Conservation (phyloP, 805 yeast genomes). For the Komagataella pastoris region DNA sequence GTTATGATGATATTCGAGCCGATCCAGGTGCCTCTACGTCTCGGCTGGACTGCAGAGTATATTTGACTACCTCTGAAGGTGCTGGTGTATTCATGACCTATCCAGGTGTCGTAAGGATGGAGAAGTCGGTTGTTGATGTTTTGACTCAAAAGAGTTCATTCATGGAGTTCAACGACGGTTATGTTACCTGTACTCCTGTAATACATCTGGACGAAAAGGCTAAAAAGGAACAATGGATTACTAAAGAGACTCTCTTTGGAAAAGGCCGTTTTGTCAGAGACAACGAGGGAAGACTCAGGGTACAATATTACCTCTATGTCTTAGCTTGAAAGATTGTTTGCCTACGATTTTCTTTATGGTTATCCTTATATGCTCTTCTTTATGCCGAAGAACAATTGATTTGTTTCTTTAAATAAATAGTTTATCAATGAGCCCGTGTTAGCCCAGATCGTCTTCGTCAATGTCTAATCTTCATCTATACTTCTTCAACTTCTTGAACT, state of each 20-base stretch:
- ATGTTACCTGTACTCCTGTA: slow-evolving; percentile 33
- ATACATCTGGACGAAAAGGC: slow-evolving; percentile 27
- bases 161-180: slow-evolving; percentile 30
- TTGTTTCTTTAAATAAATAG: neutral
- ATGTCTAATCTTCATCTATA: neutral
- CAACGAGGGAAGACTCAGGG: slow-evolving; percentile 27
- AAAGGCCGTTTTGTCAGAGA: slow-evolving; percentile 47
- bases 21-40: slow-evolving; percentile 14
- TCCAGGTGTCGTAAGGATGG: slow-evolving; percentile 32
- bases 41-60: slow-evolving; percentile 36
- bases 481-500: neutral
- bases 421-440: neutral
- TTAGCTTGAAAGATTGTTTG: slow-evolving; percentile 7
- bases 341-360: neutral
- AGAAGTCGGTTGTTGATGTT: slow-evolving; percentile 22
- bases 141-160: slow-evolving; percentile 15
- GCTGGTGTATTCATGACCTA: slow-evolving; percentile 28
- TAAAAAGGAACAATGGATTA: slow-evolving; percentile 37
- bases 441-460: neutral
- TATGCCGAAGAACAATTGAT: neutral
- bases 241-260: slow-evolving; percentile 34
- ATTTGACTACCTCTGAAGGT: slow-evolving; percentile 29
- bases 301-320: slow-evolving; percentile 40
- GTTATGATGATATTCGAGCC: slow-evolving; percentile 35
- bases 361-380: neutral